These are phyloP conservation scores for Penicillium daleae DNA, from an alignment of 495 filamentous ascomycete genomes.

Conservation along the genomic window DNA sequence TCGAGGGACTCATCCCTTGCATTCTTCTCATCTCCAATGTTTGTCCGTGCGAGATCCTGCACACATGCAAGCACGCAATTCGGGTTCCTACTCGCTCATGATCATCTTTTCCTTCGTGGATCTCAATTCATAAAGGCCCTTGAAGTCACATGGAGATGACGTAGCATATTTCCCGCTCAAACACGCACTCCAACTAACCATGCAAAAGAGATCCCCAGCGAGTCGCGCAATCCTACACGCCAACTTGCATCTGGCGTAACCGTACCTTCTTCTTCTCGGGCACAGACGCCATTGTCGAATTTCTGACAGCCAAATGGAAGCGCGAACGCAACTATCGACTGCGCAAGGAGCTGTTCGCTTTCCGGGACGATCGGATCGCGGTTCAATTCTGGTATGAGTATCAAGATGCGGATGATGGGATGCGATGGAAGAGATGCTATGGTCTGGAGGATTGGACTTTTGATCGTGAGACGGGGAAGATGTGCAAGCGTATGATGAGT, in stretches of 20 bases:
- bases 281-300: slow-evolving; percentile 67
- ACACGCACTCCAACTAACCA: slow-evolving; percentile 20
- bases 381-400: slow-evolving; percentile 96
- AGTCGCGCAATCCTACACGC: slow-evolving; percentile 76
- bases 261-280: slow-evolving; percentile 72
- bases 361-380: slow-evolving; percentile 60
- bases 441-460: slow-evolving; percentile 95
- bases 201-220: slow-evolving; percentile 58
- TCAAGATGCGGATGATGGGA: slow-evolving; percentile 63
- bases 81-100: background rate
- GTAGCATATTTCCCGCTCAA: background rate
- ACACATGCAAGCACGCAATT: slow-evolving; percentile 12
- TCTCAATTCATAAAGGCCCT: background rate
- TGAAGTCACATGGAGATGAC: slow-evolving; percentile 12
- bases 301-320: slow-evolving; percentile 78
- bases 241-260: slow-evolving; percentile 83
- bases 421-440: slow-evolving; percentile 89
- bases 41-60: slow-evolving; percentile 23
- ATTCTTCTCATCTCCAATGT: slow-evolving; percentile 23
- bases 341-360: slow-evolving; percentile 86
- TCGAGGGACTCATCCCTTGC: slow-evolving; percentile 37
- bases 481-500: slow-evolving; percentile 91
- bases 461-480: slow-evolving; percentile 67
- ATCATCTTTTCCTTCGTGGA: background rate
- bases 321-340: slow-evolving; percentile 74